These are phyloP conservation scores for Eucalyptus polybractea DNA, from an alignment of 345 rosid genomes.

Conservation along the genomic window DNA sequence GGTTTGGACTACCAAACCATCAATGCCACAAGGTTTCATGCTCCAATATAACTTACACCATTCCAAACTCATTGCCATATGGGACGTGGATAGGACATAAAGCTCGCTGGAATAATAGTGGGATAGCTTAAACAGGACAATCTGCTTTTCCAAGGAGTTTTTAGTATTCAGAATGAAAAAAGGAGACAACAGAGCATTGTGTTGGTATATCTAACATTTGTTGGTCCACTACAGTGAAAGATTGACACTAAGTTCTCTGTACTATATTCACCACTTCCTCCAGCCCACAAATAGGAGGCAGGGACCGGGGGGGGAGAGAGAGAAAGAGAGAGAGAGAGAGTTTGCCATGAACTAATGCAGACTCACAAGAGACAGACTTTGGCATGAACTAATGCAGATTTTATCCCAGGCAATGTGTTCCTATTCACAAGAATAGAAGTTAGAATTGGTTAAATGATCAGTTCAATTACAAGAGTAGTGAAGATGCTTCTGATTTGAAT, in stretches of 20 bases:
- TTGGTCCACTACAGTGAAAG: background rate
- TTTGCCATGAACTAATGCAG: background rate
- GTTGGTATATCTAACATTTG: background rate
- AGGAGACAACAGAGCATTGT: background rate
- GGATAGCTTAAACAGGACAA: background rate
- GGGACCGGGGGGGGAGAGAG: fast-evolving
- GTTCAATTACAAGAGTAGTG: background rate
- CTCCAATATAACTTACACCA: background rate
- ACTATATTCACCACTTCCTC: background rate
- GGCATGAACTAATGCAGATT: background rate
- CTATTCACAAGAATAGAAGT: too few relatives aligned
- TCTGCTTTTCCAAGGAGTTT: background rate
- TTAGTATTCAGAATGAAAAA: background rate
- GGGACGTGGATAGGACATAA: background rate
- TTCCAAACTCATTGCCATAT: background rate
- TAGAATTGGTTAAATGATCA: background rate
- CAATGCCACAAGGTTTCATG: background rate
- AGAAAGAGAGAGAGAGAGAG: background rate
- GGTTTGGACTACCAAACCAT: background rate
- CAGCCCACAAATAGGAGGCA: background rate
- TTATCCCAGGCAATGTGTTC: background rate
- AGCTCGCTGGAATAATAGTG: background rate
- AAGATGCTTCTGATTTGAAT: background rate
- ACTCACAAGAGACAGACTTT: background rate
- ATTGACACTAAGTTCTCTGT: background rate